Percentiles rank a stretch among this genome's conserved stretches.
Evolutionary conservation across 495 filamentous ascomycete species (phyloP).

Genomic region (Thermothielavioides terrestris): DNA sequence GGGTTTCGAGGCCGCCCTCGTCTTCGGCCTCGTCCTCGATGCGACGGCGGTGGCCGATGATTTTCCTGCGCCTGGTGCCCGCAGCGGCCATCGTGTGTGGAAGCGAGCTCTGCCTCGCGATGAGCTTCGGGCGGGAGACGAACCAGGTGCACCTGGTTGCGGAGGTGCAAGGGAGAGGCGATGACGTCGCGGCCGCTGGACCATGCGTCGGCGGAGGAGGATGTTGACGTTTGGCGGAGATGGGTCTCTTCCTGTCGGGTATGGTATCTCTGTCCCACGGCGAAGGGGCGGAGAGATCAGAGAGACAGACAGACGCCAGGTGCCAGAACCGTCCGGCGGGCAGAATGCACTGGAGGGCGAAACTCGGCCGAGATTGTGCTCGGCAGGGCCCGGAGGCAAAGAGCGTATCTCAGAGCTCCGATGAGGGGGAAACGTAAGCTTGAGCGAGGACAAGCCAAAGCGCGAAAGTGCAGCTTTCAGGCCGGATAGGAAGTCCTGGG

Average conservation of each 20-base stretch:
- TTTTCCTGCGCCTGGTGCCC: slow-evolving; percentile 53
- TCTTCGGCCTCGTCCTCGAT: slow-evolving; percentile 74
- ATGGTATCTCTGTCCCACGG: background rate
- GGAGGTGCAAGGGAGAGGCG: slow-evolving; percentile 21
- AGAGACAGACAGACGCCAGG: background rate
- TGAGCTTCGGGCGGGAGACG: slow-evolving; percentile 7
- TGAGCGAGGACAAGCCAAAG: background rate
- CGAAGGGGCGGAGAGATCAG: background rate
- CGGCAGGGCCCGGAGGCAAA: background rate
- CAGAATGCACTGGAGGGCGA: slow-evolving; percentile 8
- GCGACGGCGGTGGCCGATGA: slow-evolving; percentile 66
- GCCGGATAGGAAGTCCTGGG: background rate
- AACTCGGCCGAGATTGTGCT: background rate
- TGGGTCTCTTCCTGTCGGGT: background rate
- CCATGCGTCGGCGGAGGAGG: slow-evolving; percentile 20
- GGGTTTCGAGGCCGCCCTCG: slow-evolving; percentile 56
- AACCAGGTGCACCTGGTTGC: slow-evolving; percentile 11
- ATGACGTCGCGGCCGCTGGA: slow-evolving; percentile 14
- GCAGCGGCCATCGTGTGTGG: slow-evolving; percentile 24
- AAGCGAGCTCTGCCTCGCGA: slow-evolving; percentile 7
- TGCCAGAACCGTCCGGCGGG: slow-evolving; percentile 26
- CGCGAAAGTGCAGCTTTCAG: slow-evolving; percentile 1
- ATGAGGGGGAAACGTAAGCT: background rate
- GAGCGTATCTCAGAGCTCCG: too few relatives aligned
- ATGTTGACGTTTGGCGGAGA: background rate